Evolutionary conservation across 2,329 filamentous ascomycete species (phyloP).

Genomic region (Claviceps monticola): DNA sequence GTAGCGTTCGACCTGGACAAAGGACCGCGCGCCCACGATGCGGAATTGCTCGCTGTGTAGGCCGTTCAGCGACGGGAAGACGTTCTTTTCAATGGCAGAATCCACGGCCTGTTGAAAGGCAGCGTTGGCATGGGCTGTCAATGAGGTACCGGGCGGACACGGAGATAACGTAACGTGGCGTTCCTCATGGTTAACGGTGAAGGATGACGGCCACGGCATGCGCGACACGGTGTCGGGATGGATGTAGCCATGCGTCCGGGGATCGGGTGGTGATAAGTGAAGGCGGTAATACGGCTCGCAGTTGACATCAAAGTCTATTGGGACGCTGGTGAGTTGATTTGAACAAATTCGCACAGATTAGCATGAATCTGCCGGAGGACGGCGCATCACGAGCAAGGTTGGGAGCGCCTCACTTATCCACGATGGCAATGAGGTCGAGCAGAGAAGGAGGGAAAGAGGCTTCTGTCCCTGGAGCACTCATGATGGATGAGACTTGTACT

Average conservation of each 20-base stretch:
- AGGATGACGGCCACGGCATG: constrained; percentile 32
- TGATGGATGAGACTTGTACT: not conserved
- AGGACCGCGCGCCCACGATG: constrained; percentile 22
- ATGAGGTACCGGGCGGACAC: constrained; percentile 11
- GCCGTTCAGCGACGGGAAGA: constrained; percentile 25
- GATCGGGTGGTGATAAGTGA: constrained; percentile 28
- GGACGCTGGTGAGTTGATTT: constrained; percentile 25
- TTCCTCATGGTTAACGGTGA: constrained; percentile 20
- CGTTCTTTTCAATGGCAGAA: constrained; percentile 23
- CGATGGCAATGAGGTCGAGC: constrained; percentile 24
- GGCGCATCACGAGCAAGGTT: not conserved
- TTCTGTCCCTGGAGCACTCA: not conserved
- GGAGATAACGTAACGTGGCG: constrained; percentile 19
- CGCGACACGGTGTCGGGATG: constrained; percentile 28
- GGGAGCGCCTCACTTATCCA: constrained; percentile 26
- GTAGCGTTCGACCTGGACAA: constrained; percentile 42
- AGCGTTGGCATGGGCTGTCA: constrained; percentile 7
- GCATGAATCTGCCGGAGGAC: not conserved
- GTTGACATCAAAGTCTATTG: constrained; percentile 27
- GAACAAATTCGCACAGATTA: constrained; percentile 3
- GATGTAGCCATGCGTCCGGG: constrained; percentile 35
- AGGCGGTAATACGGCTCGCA: constrained; percentile 29
- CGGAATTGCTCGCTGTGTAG: constrained; percentile 30
- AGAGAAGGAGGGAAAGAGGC: constrained; percentile 6
- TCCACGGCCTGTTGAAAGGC: not conserved